phyloP scores from a whole-genome alignment of 352 stramenopile genomes.

The Globisporangium carolinianum region DNA sequence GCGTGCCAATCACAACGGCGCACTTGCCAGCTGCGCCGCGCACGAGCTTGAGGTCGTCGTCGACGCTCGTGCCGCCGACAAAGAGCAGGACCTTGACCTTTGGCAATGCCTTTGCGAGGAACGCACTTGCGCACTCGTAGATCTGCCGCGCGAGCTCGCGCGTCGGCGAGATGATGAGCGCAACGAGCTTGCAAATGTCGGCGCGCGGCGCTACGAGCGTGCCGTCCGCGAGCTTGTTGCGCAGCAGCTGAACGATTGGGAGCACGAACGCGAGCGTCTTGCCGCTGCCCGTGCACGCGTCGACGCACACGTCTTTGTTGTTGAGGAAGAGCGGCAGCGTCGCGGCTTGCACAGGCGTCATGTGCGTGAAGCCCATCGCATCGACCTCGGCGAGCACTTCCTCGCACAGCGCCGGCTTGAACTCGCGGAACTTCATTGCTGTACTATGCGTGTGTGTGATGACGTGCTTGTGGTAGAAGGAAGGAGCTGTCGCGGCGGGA shows the following conservation, averaged over 20 bases:
- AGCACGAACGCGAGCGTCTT: conserved; percentile 95
- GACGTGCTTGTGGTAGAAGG: neutral
- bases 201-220: conserved; percentile 48
- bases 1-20: conserved; percentile 77
- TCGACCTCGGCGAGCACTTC: conserved; percentile 69
- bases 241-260: conserved; percentile 90
- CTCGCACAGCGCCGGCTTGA: conserved; percentile 67
- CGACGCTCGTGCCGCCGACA: conserved; percentile 85
- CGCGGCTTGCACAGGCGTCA: conserved; percentile 90
- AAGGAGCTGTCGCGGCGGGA: too few species aligned
- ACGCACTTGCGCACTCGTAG: conserved; percentile 60
- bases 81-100: conserved; percentile 84
- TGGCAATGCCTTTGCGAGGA: conserved; percentile 52
- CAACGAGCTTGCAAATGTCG: conserved; percentile 61
- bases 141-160: conserved; percentile 86
- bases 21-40: conserved; percentile 49
- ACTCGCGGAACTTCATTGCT: conserved; percentile 75
- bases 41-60: conserved; percentile 75
- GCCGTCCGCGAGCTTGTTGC: conserved; percentile 48
- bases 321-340: conserved; percentile 90
- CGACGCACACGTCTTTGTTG: conserved; percentile 93
- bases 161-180: conserved; percentile 87
- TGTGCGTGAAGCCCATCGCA: conserved; percentile 80
- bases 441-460: neutral
- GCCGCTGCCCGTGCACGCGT: conserved; percentile 92